Conservation (phyloP, 2,329 filamentous ascomycete genomes). For the Clarireedia paspali region DNA sequence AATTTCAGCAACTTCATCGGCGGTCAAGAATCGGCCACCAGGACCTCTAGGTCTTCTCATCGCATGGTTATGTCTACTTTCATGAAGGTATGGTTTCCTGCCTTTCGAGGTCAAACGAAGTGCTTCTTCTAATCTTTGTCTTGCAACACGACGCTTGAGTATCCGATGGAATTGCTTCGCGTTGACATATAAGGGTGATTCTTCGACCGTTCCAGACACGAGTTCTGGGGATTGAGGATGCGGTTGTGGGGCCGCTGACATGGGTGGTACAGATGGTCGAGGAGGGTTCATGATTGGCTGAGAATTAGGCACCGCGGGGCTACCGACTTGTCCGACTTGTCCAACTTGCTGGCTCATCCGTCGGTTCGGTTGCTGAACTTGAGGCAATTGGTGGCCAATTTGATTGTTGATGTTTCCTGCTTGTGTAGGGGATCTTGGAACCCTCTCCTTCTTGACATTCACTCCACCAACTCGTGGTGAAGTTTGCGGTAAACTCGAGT, state of each 20-base stretch:
- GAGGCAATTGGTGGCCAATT: conserved; percentile 37
- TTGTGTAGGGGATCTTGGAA: conserved; percentile 61
- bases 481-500: conserved; percentile 58
- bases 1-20: conserved; percentile 88
- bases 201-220: conserved; percentile 64
- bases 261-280: conserved; percentile 47
- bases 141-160: conserved; percentile 83
- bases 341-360: conserved; percentile 58
- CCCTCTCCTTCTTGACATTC: conserved; percentile 64
- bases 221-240: conserved; percentile 74
- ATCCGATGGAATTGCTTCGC: conserved; percentile 99
- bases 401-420: conserved; percentile 58
- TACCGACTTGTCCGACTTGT: conserved; percentile 35
- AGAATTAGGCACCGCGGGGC: conserved; percentile 64
- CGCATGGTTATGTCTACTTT: conserved; percentile 95
- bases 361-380: conserved; percentile 46
- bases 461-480: conserved; percentile 68
- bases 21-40: conserved; percentile 90
- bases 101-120: conserved; percentile 89
- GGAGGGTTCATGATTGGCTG: conserved; percentile 65
- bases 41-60: conserved; percentile 93
- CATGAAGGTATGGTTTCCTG: conserved; percentile 92
- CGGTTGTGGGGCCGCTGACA: conserved; percentile 54
- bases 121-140: conserved; percentile 89
- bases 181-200: conserved; percentile 94